Conservation (phyloP, 768 basidiomycete genomes). For the Sporobolomyces phaffii region DNA sequence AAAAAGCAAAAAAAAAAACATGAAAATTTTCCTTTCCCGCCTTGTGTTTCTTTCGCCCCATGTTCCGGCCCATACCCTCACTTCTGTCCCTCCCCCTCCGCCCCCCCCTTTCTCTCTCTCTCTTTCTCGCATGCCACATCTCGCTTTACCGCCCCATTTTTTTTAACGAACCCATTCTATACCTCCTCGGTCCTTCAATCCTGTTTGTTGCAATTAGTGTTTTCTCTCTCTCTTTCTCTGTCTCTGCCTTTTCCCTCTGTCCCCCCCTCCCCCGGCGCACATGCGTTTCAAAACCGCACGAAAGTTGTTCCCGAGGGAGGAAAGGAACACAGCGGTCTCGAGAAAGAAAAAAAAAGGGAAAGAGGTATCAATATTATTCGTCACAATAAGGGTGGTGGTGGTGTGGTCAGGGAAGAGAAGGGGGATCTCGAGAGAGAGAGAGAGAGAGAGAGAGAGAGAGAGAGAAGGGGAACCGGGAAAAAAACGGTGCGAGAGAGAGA, state of each 20-base stretch:
- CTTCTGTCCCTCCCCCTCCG: not conserved
- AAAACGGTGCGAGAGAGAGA: not conserved
- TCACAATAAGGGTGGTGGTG: not conserved
- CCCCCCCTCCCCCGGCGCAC: too few relatives aligned
- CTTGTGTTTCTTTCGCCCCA: not conserved
- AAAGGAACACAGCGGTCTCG: not conserved
- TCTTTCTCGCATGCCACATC: not conserved
- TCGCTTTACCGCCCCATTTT: too few relatives aligned
- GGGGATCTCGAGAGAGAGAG: constrained; percentile 62
- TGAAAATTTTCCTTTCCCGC: not conserved
- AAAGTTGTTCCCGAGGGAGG: too few relatives aligned
- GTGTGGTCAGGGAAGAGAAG: not conserved
- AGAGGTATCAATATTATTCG: constrained; percentile 10
- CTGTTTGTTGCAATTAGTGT: not conserved
- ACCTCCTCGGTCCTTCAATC: too few relatives aligned
- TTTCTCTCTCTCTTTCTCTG: not conserved
- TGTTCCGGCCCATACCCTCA: too few relatives aligned
- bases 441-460: not conserved
- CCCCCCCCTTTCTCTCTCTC: not conserved
- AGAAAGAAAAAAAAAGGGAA: not conserved
- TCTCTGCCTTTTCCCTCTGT: not conserved
- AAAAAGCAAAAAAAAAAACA: too few relatives aligned
- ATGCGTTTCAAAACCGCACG: too few relatives aligned
- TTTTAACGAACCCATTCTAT: too few relatives aligned
- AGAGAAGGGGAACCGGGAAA: not conserved